A percentile compares a stretch with the other conserved stretches of the same genome.
phyloP scores from a whole-genome alignment of 108 stramenopile genomes.

The Ochromonas danica region DNA sequence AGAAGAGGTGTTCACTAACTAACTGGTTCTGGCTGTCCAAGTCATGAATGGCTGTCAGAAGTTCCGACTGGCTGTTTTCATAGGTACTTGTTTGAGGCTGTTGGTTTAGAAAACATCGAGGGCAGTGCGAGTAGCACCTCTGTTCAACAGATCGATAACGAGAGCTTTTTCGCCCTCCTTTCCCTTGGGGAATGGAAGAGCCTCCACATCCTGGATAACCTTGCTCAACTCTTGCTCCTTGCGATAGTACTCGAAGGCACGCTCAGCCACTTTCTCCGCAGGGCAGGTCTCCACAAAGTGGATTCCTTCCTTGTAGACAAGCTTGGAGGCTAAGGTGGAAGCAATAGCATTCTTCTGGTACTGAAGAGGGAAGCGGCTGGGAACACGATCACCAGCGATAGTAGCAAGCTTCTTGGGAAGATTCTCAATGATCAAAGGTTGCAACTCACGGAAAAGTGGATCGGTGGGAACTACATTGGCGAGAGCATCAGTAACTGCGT shows the following conservation, averaged over 20 bases:
- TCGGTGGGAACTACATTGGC: conserved; percentile 61
- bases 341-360: conserved; percentile 91
- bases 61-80: too few relatives aligned
- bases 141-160: neutral
- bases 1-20: too few relatives aligned
- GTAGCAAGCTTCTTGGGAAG: conserved; percentile 83
- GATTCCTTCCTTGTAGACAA: conserved; percentile 95
- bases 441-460: conserved; percentile 45
- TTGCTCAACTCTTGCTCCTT: neutral
- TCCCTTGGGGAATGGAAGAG: neutral
- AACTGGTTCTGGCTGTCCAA: too few relatives aligned
- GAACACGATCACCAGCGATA: conserved; percentile 72
- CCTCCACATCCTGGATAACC: neutral
- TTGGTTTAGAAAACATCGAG: conserved; percentile 5
- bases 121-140: conserved; percentile 9
- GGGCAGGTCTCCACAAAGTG: conserved; percentile 75
- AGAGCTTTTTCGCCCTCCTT: neutral
- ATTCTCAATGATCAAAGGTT: conserved; percentile 63
- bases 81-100: too few relatives aligned
- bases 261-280: conserved; percentile 11
- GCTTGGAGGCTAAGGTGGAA: conserved; percentile 79
- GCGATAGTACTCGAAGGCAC: conserved; percentile 31
- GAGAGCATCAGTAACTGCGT: conserved; percentile 75
- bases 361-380: conserved; percentile 72
- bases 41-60: too few relatives aligned